These are phyloP conservation scores for Cadophora malorum DNA, from an alignment of 2,329 filamentous ascomycete species.

Conservation along the genomic window DNA sequence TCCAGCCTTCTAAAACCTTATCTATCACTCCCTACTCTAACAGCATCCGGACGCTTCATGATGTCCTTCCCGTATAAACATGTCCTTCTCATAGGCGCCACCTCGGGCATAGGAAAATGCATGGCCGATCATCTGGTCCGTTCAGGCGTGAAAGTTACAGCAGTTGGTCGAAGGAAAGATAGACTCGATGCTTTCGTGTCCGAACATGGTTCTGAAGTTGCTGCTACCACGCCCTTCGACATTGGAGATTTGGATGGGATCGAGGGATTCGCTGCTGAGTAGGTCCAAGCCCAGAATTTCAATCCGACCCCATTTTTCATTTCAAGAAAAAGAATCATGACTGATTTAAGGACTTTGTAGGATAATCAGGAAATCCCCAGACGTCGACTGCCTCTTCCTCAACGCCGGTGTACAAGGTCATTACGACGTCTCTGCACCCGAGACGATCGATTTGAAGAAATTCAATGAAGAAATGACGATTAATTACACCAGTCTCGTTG, in stretches of 20 bases:
- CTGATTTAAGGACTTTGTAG: neutral
- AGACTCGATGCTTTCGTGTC: slow-evolving; percentile 55
- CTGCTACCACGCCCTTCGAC: slow-evolving; percentile 53
- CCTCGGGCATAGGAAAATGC: slow-evolving; percentile 58
- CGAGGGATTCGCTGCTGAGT: neutral
- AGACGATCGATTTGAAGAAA: slow-evolving; percentile 48
- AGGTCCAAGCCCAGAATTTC: neutral
- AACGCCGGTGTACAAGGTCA: slow-evolving; percentile 62
- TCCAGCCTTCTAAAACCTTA: too few relatives aligned
- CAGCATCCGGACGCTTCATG: neutral
- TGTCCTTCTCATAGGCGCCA: slow-evolving; percentile 50
- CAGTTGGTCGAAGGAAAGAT: slow-evolving; percentile 59
- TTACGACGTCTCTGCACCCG: slow-evolving; percentile 56
- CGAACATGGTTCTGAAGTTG: slow-evolving; percentile 51
- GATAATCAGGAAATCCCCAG: slow-evolving; percentile 46
- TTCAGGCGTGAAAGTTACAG: slow-evolving; percentile 57
- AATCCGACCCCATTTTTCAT: neutral
- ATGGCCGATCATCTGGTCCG: slow-evolving; percentile 54
- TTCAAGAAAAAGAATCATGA: neutral
- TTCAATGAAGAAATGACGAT: slow-evolving; percentile 50
- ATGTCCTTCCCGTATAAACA: slow-evolving; percentile 14
- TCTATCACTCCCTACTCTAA: too few relatives aligned
- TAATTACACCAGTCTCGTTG: slow-evolving; percentile 47
- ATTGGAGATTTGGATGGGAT: slow-evolving; percentile 50
- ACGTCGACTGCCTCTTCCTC: slow-evolving; percentile 62